Evolutionary conservation across 768 basidiomycete species (phyloP), one percentile per base, ranked within the genome.

Genomic region (Trametes sanguinea): DNA sequence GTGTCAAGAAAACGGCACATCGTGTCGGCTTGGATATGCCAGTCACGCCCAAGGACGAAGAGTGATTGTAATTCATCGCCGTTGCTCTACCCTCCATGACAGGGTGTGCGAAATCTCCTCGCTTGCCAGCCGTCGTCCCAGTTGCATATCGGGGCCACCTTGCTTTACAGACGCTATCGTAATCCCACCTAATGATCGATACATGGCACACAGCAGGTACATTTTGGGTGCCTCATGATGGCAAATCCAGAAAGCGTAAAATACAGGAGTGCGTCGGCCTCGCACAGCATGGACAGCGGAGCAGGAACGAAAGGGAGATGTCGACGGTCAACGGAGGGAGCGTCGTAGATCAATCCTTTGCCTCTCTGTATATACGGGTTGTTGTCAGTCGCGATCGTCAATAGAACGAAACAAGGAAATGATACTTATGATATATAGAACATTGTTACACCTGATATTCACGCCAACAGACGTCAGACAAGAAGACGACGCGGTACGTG

Each of bases 1-100:
- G 90, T 66, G 82, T 96, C 62, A 80, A 87, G 68, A 92, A 92
- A 1, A 95, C 95, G 0, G 94, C 94, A 3, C 82, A 86, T 46
- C 78, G 94, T 64, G 95, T 98, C 39, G 95, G 95, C 4, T 75
- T 98, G 55, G 82, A 96, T 68, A 88, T 95, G 82, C 94, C 94
- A 9, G 69, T 83, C 48, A 74, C 76, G 33, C 76, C 71, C 60
- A 74, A 75, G 54, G 65, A 52, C 39, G 68, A 69, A 9, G 64
- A 68, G 17, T 63, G 48, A 55, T 59, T 13, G 39, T 11, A 29
- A 45, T 46, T 17, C 44, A 35, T 27, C 6, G 30, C 5, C 7
- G 14, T 1, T 54, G n/a, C 30, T 16, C 13, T 27, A 13, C 43
- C 22, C 51, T 4, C 22, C 37, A 40, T 4, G 13, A 44, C 14